These are phyloP conservation scores for Cucurbita argyrosperma DNA, from an alignment of 306 rosid species.

Conservation along the genomic window DNA sequence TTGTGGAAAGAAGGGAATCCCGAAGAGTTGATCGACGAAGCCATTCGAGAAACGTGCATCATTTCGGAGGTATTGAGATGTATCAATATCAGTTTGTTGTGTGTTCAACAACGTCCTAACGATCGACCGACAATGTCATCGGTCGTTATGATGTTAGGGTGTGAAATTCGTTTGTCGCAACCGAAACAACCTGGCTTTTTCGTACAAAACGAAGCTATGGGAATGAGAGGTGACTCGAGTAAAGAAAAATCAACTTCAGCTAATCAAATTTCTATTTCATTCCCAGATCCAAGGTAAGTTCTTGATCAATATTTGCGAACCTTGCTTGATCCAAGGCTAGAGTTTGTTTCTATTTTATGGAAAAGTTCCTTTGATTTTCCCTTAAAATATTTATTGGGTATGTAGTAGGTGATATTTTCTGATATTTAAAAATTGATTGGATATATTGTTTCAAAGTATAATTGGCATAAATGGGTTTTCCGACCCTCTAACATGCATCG, in stretches of 20 bases:
- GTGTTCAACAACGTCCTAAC: constrained; percentile 9
- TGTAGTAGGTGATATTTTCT: too few species aligned
- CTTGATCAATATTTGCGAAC: neutral
- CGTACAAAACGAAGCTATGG: neutral
- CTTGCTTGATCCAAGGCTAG: neutral
- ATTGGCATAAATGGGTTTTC: too few species aligned
- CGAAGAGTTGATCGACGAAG: constrained; percentile 8
- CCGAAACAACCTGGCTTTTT: constrained; percentile 15
- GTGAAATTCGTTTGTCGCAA: constrained; percentile 4
- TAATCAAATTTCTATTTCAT: neutral
- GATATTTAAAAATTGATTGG: too few species aligned
- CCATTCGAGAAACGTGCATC: neutral
- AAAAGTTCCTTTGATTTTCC: neutral
- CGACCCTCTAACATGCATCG: too few species aligned
- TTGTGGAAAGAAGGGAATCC: constrained; percentile 10
- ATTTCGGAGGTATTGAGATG: neutral
- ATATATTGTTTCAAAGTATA: too few species aligned
- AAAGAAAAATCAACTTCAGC: neutral
- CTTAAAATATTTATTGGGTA: neutral
- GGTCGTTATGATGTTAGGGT: constrained; percentile 14
- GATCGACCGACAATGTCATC: constrained; percentile 21
- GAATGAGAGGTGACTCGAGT: neutral
- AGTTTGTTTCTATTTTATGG: neutral
- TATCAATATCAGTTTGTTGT: constrained; percentile 11
- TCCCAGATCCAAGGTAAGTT: neutral